phyloP scores from a whole-genome alignment of 2,329 filamentous ascomycete species.

The Aspergillus fumigatiaffinis region DNA sequence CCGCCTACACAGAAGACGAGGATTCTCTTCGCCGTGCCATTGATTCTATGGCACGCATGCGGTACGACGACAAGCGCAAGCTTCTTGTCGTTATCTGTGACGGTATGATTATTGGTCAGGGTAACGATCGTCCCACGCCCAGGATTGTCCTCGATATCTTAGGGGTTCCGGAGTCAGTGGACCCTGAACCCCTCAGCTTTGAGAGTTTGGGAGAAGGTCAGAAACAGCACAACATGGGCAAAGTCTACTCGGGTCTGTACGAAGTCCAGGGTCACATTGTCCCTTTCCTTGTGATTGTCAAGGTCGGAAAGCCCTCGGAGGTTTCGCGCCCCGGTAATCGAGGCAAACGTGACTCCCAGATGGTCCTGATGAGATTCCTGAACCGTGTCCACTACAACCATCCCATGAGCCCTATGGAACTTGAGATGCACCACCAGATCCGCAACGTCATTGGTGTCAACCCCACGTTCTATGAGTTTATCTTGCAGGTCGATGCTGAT shows the following conservation, averaged over 20 bases:
- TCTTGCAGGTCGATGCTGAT: slow-evolving; percentile 95
- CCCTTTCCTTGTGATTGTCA: slow-evolving; percentile 93
- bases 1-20: slow-evolving; percentile 97
- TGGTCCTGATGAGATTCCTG: slow-evolving; percentile 97
- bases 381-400: slow-evolving; percentile 98
- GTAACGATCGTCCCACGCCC: slow-evolving; percentile 92
- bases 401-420: slow-evolving; percentile 90
- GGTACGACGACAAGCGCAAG: slow-evolving; percentile 98
- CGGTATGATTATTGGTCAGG: slow-evolving; percentile 99
- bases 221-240: slow-evolving; percentile 99
- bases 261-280: slow-evolving; percentile 98
- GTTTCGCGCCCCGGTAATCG: slow-evolving; percentile 80
- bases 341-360: slow-evolving; percentile 98
- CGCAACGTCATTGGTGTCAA: slow-evolving; percentile 98
- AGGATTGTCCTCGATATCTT: slow-evolving; percentile 96
- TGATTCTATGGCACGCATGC: slow-evolving; percentile 91
- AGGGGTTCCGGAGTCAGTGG: slow-evolving; percentile 86
- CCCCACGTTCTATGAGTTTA: slow-evolving; percentile 95
- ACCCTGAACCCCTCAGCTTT: slow-evolving; percentile 94
- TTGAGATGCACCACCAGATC: slow-evolving; percentile 98
- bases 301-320: slow-evolving; percentile 83
- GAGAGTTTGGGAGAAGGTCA: slow-evolving; percentile 92
- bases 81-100: slow-evolving; percentile 89
- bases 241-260: slow-evolving; percentile 95
- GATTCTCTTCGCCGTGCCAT: slow-evolving; percentile 95